Evolutionary conservation across 148 eudicot species (phyloP), one percentile per base, ranked within the genome.

Genomic region (Vaccinium vitisidaea): DNA sequence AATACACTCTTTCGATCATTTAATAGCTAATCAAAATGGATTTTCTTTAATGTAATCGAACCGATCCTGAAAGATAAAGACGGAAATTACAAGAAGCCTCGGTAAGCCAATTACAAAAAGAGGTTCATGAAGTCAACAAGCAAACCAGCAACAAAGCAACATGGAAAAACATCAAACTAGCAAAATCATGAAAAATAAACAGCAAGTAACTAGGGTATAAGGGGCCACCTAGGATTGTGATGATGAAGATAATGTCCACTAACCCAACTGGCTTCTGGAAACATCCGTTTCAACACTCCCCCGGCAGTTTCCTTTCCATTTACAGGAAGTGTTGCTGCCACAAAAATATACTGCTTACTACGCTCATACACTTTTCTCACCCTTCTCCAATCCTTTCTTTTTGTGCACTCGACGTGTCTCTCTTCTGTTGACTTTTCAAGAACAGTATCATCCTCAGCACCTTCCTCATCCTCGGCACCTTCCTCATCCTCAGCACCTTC

Each of bases 291-390:
- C 89, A 96, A 88, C 67, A 91, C 89, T 50, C 97, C 98, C 50
- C 99, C 98, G 77, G 97, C 98, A 78, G 99, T 94, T 87, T 84
- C 86, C 90, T 93, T 96, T 77, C 99, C 98, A 82, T 96, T 96
- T 76, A 83, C 89, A 58, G 99, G 99, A 89, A 96, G 99, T 4
- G 99, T 96, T 25, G 99, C 99, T 71, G 95, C 98, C 80, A 94
- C 95, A 87, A 96, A 96, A 49, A 96, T 88, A 89, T 93, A 96
- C 84, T 96, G 99, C 91, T 96, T 96, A 84, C 98, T 96, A 3
- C 98, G 92, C 15, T 89, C 88, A 85, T 96, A 94, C 74, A 84
- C 69, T 88, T 95, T 89, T 79, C 95, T 93, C 63, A 90, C 87
- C 88, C 98, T 94, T 87, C 90, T 92, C 99, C 98, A 93, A 81